Conservation (phyloP, 1,284 basidiomycete species). For the Papiliotrema flavescens region DNA sequence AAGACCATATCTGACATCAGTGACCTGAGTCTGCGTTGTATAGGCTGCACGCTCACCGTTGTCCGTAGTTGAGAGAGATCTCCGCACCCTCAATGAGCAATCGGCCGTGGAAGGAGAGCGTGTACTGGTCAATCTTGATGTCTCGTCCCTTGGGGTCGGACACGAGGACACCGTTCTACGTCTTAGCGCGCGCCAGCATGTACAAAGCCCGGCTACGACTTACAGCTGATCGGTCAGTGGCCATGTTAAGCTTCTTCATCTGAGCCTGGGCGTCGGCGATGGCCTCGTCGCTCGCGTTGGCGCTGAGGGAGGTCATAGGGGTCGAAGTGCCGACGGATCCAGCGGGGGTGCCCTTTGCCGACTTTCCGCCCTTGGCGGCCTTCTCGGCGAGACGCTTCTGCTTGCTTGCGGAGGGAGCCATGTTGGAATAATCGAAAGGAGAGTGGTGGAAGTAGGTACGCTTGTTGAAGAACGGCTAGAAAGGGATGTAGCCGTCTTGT, state of each 20-base stretch:
- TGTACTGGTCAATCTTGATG: slow-evolving; percentile 95
- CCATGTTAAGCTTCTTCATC: slow-evolving; percentile 83
- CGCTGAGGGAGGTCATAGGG: slow-evolving; percentile 70
- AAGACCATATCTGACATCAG: slow-evolving; percentile 66
- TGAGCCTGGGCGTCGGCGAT: slow-evolving; percentile 48
- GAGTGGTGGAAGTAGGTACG: not conserved
- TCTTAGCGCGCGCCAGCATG: not conserved
- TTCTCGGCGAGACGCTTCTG: slow-evolving; percentile 82
- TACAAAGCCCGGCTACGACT: slow-evolving; percentile 13
- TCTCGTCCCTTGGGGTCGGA: slow-evolving; percentile 90
- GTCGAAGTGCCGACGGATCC: slow-evolving; percentile 65
- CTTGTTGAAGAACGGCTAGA: not conserved
- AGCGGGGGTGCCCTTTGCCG: slow-evolving; percentile 54
- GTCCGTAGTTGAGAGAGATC: slow-evolving; percentile 92
- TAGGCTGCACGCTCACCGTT: slow-evolving; percentile 69
- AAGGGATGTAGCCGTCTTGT: not conserved
- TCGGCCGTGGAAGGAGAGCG: slow-evolving; percentile 95
- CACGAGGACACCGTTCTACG: slow-evolving; percentile 74
- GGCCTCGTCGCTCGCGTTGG: slow-evolving; percentile 65
- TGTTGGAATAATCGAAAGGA: slow-evolving; percentile 17
- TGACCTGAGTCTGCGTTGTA: not conserved
- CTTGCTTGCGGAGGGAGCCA: slow-evolving; percentile 51
- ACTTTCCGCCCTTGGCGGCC: slow-evolving; percentile 58
- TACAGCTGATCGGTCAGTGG: slow-evolving; percentile 72
- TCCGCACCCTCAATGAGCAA: slow-evolving; percentile 86